These are phyloP conservation scores for Russula compacta DNA, from an alignment of 768 basidiomycete species.

Conservation along the genomic window DNA sequence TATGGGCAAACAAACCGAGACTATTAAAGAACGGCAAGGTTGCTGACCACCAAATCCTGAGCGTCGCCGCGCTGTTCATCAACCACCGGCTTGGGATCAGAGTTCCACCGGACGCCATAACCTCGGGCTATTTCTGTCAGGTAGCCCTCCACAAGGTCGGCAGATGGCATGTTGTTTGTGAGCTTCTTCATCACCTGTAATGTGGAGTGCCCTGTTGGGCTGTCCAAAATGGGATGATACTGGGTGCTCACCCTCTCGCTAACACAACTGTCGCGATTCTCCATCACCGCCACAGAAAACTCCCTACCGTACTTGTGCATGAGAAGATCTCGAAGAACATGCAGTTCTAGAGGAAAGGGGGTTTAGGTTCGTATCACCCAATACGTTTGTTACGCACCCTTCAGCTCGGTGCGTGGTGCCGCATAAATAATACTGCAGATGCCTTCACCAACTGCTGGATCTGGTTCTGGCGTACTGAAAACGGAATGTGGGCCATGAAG, in stretches of 20 bases:
- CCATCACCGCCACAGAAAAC: conserved; percentile 77
- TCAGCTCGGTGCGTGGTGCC: conserved; percentile 84
- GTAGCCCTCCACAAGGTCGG: conserved; percentile 78
- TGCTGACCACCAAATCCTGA: conserved; percentile 33
- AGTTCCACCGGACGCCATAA: conserved; percentile 65
- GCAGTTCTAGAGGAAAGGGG: conserved; percentile 53
- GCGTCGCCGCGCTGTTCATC: conserved; percentile 24
- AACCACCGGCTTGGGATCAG: conserved; percentile 26
- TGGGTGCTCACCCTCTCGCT: conserved; percentile 59
- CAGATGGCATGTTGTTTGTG: conserved; percentile 54
- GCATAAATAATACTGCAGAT: conserved; percentile 85
- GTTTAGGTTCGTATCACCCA: not conserved
- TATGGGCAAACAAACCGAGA: not conserved
- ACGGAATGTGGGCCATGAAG: not conserved
- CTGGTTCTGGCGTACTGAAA: conserved; percentile 68
- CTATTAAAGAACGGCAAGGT: not conserved
- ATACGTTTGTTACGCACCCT: conserved; percentile 41
- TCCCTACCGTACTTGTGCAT: conserved; percentile 96
- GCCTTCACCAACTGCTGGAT: conserved; percentile 79
- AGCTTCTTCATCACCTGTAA: conserved; percentile 70
- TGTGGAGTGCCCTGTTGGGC: not conserved
- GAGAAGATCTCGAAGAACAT: conserved; percentile 83
- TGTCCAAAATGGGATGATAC: not conserved
- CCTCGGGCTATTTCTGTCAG: conserved; percentile 82
- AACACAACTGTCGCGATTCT: conserved; percentile 74